A percentile compares a stretch with the other conserved stretches of the same genome.
These are phyloP conservation scores for Omphalotus guepiniiformis DNA, from an alignment of 768 basidiomycete genomes.

Conservation along the genomic window DNA sequence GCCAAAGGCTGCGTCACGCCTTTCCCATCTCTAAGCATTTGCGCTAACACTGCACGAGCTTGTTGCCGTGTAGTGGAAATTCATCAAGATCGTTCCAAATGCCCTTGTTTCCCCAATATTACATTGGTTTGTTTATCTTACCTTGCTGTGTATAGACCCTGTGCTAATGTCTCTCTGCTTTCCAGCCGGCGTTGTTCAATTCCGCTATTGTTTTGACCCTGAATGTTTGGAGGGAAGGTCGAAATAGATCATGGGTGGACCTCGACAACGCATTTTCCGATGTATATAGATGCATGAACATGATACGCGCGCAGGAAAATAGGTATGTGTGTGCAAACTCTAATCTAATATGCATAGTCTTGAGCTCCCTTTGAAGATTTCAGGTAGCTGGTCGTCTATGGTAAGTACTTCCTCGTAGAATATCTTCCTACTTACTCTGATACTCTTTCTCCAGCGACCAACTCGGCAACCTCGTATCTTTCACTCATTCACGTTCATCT, in stretches of 20 bases:
- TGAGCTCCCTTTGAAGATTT: background rate
- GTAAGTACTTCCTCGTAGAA: background rate
- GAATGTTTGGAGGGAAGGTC: background rate
- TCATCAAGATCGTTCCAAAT: constrained; percentile 4
- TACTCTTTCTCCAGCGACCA: constrained; percentile 1
- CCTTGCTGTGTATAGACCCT: background rate
- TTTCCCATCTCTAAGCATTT: constrained; percentile 34
- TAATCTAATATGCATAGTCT: background rate
- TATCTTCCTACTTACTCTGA: background rate
- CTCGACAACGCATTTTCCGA: background rate
- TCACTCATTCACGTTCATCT: background rate
- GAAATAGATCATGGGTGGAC: background rate
- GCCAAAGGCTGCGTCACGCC: background rate
- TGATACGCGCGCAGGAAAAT: background rate
- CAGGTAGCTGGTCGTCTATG: background rate
- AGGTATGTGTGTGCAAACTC: background rate
- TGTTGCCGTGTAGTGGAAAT: constrained; percentile 35
- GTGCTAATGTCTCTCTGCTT: constrained; percentile 5
- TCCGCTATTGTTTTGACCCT: background rate
- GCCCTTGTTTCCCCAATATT: background rate
- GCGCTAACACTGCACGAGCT: constrained; percentile 32
- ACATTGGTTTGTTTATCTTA: background rate
- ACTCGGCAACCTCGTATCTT: background rate
- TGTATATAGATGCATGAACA: background rate
- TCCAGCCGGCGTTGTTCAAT: background rate